phyloP scores from a whole-genome alignment of 306 rosid species.

The Medicago lupulina region DNA sequence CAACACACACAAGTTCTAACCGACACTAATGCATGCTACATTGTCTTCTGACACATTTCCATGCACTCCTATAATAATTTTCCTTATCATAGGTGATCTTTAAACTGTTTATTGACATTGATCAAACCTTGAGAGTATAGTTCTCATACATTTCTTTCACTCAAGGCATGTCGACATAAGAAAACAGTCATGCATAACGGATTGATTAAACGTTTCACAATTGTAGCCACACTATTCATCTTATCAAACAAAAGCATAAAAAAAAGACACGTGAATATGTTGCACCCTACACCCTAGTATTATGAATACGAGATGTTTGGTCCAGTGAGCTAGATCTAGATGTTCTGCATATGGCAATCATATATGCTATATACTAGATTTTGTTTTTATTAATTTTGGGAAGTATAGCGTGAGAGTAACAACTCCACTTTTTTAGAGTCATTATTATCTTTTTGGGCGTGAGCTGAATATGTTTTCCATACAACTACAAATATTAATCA shows the following conservation, averaged over 20 bases:
- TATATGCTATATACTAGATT: neutral
- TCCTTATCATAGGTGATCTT: constrained; percentile 9
- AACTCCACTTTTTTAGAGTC: no score
- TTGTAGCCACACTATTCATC: neutral
- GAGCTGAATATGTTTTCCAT: no score
- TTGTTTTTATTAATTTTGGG: neutral
- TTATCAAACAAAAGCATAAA: neutral
- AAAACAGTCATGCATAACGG: constrained; percentile 40
- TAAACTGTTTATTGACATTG: constrained; percentile 36
- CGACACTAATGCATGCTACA: neutral
- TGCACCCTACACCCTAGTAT: constrained; percentile 18
- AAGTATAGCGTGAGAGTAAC: neutral
- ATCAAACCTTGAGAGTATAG: constrained; percentile 6
- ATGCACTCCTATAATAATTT: constrained; percentile 15
- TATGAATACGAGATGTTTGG: neutral
- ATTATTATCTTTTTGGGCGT: no score
- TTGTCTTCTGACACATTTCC: constrained; percentile 22
- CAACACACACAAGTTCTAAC: neutral
- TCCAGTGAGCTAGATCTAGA: neutral
- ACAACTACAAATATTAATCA: no score
- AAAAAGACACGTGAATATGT: neutral
- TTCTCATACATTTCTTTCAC: constrained; percentile 6
- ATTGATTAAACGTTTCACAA: constrained; percentile 24
- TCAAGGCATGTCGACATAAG: constrained; percentile 32
- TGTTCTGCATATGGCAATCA: constrained; percentile 3